Evolutionary conservation across 1,284 basidiomycete genomes (phyloP), one percentile per base, ranked within the genome.

Genomic region (Cryptococcus sp.): DNA sequence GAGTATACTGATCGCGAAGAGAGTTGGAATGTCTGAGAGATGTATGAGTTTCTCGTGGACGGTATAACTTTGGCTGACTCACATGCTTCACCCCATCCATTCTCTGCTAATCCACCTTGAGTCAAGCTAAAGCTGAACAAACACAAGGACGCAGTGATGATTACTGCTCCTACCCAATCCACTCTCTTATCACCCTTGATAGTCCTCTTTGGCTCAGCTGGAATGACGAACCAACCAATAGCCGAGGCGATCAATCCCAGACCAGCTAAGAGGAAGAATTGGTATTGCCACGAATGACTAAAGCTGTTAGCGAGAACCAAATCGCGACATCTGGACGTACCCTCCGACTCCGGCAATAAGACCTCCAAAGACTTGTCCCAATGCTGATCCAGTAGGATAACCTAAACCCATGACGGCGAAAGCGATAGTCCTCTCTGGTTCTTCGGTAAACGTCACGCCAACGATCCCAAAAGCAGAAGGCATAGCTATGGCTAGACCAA

Each of bases 231-330:
- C 8, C 59, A 30, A 2, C 69, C 71, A 15, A 66, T 52, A 5
- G 66, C 53, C n/a, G 71, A 52, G 2, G 70, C 64, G 15, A 72
- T 41, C 13, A 69, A 36, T 5, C 60, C 55, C 1, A 73, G 50
- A 0, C 70, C 70, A 4, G 63, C 71, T 35, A 71, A 64, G 11
- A 75, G 60, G 58, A 65, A 69, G 55, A 69, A 73, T 32, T 70
- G 59, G 50, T 68, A 70, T 56, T 62, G 55, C 72, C 72, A 74
- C n/a, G 54, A 49, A 30, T 53, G 63, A 15, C 64, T 66, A 47
- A 11, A 23, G 23, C 1, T 23, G 23, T 23, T 23, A 23, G 8
- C 2, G 30, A 23, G 23, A 23, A 23, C 23, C 23, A 23, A 23
- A n/a, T n/a, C n/a, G n/a, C 23, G 23, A 23, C 23, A 23, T 23